These are phyloP conservation scores for Bolboschoenoplectus hybrid DNA, from an alignment of 202 grass and related monocot genomes.

Conservation along the genomic window DNA sequence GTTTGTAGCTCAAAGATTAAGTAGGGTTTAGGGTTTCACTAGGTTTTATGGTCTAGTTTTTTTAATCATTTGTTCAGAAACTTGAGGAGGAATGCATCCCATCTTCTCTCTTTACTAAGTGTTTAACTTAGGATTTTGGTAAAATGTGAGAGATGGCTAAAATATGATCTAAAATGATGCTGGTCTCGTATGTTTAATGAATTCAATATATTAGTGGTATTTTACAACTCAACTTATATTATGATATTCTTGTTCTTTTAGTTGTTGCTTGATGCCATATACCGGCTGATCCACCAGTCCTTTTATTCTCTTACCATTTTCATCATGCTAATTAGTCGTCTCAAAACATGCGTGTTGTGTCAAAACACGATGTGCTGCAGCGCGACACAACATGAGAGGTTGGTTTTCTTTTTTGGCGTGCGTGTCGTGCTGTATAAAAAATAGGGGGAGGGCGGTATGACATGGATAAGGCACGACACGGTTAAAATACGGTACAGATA, in stretches of 20 bases:
- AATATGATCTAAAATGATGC: slow-evolving; percentile 29
- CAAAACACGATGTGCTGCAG: no score
- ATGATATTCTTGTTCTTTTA: background rate
- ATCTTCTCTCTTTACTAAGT: slow-evolving; percentile 41
- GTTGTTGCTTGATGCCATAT: background rate
- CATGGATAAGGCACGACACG: no score
- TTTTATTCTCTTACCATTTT: background rate
- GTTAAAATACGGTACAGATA: no score
- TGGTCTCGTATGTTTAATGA: slow-evolving; percentile 16
- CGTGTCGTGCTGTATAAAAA: no score
- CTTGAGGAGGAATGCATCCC: background rate
- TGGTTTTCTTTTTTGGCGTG: no score
- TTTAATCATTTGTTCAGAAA: slow-evolving; percentile 34
- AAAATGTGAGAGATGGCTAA: background rate
- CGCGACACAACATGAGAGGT: no score
- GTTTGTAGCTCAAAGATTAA: slow-evolving; percentile 37
- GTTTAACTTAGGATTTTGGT: slow-evolving; percentile 39
- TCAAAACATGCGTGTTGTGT: no score
- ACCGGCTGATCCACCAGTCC: background rate
- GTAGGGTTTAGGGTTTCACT: slow-evolving; percentile 31
- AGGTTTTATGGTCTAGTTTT: slow-evolving; percentile 30
- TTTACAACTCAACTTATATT: slow-evolving; percentile 27
- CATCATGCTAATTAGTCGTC: background rate
- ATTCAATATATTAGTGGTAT: slow-evolving; percentile 35
- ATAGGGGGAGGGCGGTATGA: no score